These are phyloP conservation scores for Talaromyces sp. DNA, from an alignment of 2,329 filamentous ascomycete genomes.

Conservation along the genomic window DNA sequence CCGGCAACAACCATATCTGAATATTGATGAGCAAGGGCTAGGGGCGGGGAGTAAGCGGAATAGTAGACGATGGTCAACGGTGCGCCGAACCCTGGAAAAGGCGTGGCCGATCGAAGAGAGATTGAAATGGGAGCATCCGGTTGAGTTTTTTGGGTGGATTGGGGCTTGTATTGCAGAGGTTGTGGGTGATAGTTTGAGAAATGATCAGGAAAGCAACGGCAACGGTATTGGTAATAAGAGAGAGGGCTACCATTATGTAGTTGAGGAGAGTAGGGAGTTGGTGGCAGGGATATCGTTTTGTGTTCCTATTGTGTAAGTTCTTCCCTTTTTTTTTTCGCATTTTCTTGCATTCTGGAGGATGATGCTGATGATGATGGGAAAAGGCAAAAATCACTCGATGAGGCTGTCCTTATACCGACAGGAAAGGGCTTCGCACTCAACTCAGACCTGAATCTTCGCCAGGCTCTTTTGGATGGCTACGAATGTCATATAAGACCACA, in stretches of 20 bases:
- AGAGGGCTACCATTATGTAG: background rate
- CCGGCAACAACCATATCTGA: no score
- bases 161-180: constrained; percentile 70
- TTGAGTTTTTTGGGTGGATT: constrained; percentile 72
- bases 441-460: constrained; percentile 34
- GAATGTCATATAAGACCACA: constrained; percentile 42
- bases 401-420: constrained; percentile 52
- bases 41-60: background rate
- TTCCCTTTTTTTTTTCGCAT: background rate
- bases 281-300: constrained; percentile 43
- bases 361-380: background rate
- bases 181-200: constrained; percentile 51
- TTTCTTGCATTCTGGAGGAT: background rate
- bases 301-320: constrained; percentile 41
- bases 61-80: constrained; percentile 41
- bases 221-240: background rate
- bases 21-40: background rate
- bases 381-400: constrained; percentile 48
- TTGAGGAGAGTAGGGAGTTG: constrained; percentile 31
- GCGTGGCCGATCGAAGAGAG: constrained; percentile 72
- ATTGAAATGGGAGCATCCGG: constrained; percentile 67
- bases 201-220: constrained; percentile 23
- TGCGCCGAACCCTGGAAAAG: constrained; percentile 62
- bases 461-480: constrained; percentile 35
- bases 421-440: constrained; percentile 50